Evolutionary conservation across 805 yeast species (phyloP), one percentile per base, ranked within the genome.

Genomic region (Pichia heedii): DNA sequence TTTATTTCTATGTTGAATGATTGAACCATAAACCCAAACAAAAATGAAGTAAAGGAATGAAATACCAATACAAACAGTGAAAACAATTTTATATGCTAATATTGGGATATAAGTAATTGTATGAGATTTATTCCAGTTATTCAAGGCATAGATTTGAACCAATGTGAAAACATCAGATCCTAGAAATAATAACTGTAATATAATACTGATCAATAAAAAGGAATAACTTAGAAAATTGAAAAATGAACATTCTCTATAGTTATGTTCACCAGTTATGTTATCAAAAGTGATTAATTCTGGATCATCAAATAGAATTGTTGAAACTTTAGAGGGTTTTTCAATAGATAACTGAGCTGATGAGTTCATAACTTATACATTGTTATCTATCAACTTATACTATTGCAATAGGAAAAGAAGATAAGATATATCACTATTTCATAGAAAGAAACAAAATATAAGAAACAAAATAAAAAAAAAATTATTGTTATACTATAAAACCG

Each of bases 91-190:
- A 47, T 62, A 62, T 4, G 54, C 63, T 10, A 54, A 20, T 3
- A 56, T 39, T 3, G 67, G 65, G 22, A 62, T 60, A 41, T 60
- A 61, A 9, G 60, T 41, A 32, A 62, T 61, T 9, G 62, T 52
- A 38, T 58, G 64, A 38, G 53, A 54, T 32, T 50, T 50, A 16
- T 54, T 60, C 66, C 66, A 62, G 41, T 53, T 53, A n/a, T 82
- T 74, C 58, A 81, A 79, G 1, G 83, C 93, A 51, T 86, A 66
- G 35, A 87, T 71, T 52, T 75, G 78, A 44, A 87, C 63, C 59
- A 90, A 77, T 0, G 95, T 85, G 65, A 84, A 87, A 21, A 86
- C 69, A 65, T 87, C 96, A 2, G 84, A 73, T 1, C 69, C 83
- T 39, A 77, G 57, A 41, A 80, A 65, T 1, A 78, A 69, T 15